Conservation (phyloP, 441 rosid species). For the Mallotus repandus region DNA sequence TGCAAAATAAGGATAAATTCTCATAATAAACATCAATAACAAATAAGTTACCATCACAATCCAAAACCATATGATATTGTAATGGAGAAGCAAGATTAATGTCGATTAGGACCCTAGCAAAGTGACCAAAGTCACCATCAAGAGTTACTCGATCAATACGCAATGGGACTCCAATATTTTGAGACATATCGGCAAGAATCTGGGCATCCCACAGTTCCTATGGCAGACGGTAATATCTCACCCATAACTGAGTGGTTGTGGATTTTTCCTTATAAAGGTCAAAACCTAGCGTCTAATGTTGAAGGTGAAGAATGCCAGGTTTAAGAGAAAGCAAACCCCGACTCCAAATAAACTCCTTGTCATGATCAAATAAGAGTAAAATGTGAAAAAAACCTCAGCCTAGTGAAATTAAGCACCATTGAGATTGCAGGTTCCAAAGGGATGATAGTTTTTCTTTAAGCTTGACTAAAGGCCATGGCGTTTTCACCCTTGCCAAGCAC, state of each 20-base stretch:
- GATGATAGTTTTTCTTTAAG: background rate
- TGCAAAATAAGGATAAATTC: no score
- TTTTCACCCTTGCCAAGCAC: background rate
- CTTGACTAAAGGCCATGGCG: background rate
- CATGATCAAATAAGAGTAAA: no score
- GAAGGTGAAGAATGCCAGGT: no score
- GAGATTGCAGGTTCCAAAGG: background rate
- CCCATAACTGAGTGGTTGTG: no score
- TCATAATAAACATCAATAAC: no score
- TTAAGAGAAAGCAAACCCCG: no score
- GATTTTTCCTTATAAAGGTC: no score
- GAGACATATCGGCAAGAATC: no score
- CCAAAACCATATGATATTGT: background rate
- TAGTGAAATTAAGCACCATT: background rate
- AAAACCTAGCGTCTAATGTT: no score
- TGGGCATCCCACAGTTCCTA: no score
- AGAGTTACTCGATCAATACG: background rate
- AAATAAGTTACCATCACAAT: background rate
- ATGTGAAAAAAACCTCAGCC: background rate
- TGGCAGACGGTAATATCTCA: no score
- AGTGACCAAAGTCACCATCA: background rate
- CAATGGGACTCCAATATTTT: background rate
- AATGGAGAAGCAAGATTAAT: background rate
- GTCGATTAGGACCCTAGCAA: background rate
- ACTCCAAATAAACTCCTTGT: no score